A percentile compares a stretch with the other conserved stretches of the same genome.
These are phyloP conservation scores for Lentinula lateritia DNA, from an alignment of 768 basidiomycete genomes.

Conservation along the genomic window DNA sequence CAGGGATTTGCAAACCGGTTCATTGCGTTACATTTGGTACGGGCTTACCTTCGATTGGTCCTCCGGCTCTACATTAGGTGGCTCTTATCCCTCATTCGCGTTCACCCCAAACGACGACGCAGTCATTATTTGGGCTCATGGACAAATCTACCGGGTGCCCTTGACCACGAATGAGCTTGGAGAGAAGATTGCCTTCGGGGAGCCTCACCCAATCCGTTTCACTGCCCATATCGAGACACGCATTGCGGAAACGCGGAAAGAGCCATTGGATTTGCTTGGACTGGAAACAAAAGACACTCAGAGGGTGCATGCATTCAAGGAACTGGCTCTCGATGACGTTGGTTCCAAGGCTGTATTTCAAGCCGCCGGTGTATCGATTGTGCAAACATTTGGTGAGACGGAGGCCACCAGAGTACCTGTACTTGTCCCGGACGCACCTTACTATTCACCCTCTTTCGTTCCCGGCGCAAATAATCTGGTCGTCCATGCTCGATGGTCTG, in stretches of 20 bases:
- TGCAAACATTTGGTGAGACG: slow-evolving; percentile 34
- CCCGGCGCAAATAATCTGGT: slow-evolving; percentile 41
- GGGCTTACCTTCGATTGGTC: slow-evolving; percentile 63
- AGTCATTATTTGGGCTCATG: slow-evolving; percentile 70
- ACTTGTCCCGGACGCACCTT: slow-evolving; percentile 39
- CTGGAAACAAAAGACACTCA: slow-evolving; percentile 51
- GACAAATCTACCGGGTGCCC: slow-evolving; percentile 62
- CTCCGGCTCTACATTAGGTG: slow-evolving; percentile 63
- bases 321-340: slow-evolving; percentile 48
- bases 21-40: slow-evolving; percentile 59
- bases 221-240: slow-evolving; percentile 57
- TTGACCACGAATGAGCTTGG: slow-evolving; percentile 43
- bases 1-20: slow-evolving; percentile 64
- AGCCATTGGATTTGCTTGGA: slow-evolving; percentile 41
- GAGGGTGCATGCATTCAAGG: slow-evolving; percentile 57
- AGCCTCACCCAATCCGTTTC: slow-evolving; percentile 50
- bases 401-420: slow-evolving; percentile 37
- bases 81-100: slow-evolving; percentile 72
- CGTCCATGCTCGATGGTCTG: slow-evolving; percentile 66
- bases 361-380: slow-evolving; percentile 51
- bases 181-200: slow-evolving; percentile 35
- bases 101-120: slow-evolving; percentile 57
- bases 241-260: slow-evolving; percentile 53
- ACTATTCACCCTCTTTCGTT: slow-evolving; percentile 70
- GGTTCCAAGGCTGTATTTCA: slow-evolving; percentile 58